A percentile compares a stretch with the other conserved stretches of the same genome.
phyloP scores from a whole-genome alignment of 108 stramenopile genomes.

The Nitzschia palea region DNA sequence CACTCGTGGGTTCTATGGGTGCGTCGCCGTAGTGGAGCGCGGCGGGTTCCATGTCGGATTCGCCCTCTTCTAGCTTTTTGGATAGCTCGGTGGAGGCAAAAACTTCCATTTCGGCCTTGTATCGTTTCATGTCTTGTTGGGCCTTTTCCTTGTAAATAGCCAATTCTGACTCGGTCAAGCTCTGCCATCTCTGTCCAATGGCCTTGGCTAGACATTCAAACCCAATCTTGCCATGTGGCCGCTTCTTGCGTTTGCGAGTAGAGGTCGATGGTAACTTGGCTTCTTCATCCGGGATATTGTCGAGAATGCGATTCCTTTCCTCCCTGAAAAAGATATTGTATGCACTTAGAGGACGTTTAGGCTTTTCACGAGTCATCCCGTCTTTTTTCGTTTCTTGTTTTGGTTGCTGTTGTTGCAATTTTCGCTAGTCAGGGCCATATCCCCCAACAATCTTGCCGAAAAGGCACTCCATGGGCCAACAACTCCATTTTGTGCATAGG shows the following conservation, averaged over 20 bases:
- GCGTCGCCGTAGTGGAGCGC: too few relatives aligned
- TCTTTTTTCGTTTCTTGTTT: constrained; percentile 37
- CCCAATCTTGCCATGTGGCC: constrained; percentile 75
- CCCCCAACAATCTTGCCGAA: constrained; percentile 34
- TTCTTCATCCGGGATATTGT: constrained; percentile 4
- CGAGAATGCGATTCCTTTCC: constrained; percentile 19
- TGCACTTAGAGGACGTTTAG: constrained; percentile 69
- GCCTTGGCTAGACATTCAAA: constrained; percentile 70
- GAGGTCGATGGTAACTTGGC: neutral
- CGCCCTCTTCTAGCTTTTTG: neutral
- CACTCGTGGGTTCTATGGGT: too few relatives aligned
- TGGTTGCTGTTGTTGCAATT: constrained; percentile 8
- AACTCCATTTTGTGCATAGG: constrained; percentile 35
- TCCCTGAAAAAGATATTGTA: constrained; percentile 43
- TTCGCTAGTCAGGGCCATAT: constrained; percentile 12
- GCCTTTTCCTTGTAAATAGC: constrained; percentile 63
- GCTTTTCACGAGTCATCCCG: constrained; percentile 39
- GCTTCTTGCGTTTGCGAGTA: constrained; percentile 8
- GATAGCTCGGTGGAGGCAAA: constrained; percentile 12
- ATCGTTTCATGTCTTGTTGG: constrained; percentile 61
- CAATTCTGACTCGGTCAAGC: constrained; percentile 37
- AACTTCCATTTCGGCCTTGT: constrained; percentile 64
- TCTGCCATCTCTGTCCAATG: constrained; percentile 71
- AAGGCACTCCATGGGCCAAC: constrained; percentile 30
- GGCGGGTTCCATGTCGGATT: too few relatives aligned